Conservation (phyloP, 345 rosid genomes). For the Rhizophora mangle region DNA sequence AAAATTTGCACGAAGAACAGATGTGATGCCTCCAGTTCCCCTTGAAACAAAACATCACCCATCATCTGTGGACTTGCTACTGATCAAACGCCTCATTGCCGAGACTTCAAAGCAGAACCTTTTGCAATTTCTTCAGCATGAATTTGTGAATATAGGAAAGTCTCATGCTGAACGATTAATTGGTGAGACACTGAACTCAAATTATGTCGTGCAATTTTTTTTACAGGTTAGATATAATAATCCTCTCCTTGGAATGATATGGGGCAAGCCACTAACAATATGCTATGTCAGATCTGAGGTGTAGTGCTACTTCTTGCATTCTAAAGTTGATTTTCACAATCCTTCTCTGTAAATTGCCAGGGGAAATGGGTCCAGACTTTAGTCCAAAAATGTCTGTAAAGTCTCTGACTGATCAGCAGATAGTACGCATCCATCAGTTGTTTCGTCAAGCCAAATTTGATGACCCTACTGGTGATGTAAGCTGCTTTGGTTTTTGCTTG, state of each 20-base stretch:
- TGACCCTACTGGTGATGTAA: conserved; percentile 94
- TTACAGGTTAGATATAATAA: background rate
- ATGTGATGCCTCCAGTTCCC: conserved; percentile 95
- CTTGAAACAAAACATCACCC: conserved; percentile 96
- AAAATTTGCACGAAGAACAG: conserved; percentile 82
- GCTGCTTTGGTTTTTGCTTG: conserved; percentile 27
- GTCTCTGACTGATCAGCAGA: conserved; percentile 79
- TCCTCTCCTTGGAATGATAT: background rate
- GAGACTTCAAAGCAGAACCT: conserved; percentile 86
- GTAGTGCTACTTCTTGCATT: conserved; percentile 11
- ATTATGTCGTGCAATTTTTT: background rate
- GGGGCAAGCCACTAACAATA: background rate
- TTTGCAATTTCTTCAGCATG: conserved; percentile 91
- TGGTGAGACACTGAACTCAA: conserved; percentile 42
- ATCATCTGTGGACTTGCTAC: conserved; percentile 86
- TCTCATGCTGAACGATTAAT: conserved; percentile 72
- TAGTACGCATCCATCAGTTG: conserved; percentile 94
- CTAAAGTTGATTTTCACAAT: conserved; percentile 14
- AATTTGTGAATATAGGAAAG: conserved; percentile 85
- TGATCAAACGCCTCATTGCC: conserved; percentile 82
- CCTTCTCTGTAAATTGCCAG: conserved; percentile 31
- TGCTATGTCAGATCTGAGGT: background rate
- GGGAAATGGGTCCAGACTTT: conserved; percentile 96
- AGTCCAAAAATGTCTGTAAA: conserved; percentile 76
- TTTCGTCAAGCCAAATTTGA: conserved; percentile 98